Conservation (phyloP, 208 protist genomes). For the Wallacemonas sp. region DNA sequence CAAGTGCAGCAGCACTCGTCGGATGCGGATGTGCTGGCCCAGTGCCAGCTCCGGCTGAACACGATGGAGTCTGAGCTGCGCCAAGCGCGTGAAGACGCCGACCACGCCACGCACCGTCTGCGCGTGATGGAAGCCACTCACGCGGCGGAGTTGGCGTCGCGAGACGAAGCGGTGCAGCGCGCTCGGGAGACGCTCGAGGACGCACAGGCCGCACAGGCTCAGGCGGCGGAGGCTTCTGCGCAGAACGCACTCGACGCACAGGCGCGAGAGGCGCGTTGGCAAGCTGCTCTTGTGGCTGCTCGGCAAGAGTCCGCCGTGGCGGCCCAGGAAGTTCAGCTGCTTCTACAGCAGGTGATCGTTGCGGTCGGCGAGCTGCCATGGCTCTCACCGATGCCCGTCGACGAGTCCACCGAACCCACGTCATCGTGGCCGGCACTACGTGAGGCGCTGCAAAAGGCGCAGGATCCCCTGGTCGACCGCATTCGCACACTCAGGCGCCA, state of each 20-base stretch:
- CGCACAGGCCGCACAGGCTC: not conserved
- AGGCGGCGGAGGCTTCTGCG: not conserved
- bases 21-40: not conserved
- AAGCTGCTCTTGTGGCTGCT: not conserved
- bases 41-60: constrained; percentile 13
- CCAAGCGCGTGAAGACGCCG: not conserved
- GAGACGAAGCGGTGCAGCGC: not conserved
- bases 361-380: not conserved
- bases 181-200: constrained; percentile 11
- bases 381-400: too few species aligned
- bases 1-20: not conserved
- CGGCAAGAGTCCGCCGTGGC: not conserved
- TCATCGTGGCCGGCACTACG: not conserved
- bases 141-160: constrained; percentile 13
- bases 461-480: not conserved
- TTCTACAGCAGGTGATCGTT: not conserved
- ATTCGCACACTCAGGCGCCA: not conserved
- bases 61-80: constrained; percentile 13
- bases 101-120: not conserved
- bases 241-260: not conserved
- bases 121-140: constrained; percentile 6
- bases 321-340: not conserved
- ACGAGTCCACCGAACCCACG: too few species aligned
- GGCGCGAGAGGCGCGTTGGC: not conserved
- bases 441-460: not conserved